Conservation (phyloP, 169 alveolate genomes). For the Babesia caballi region DNA sequence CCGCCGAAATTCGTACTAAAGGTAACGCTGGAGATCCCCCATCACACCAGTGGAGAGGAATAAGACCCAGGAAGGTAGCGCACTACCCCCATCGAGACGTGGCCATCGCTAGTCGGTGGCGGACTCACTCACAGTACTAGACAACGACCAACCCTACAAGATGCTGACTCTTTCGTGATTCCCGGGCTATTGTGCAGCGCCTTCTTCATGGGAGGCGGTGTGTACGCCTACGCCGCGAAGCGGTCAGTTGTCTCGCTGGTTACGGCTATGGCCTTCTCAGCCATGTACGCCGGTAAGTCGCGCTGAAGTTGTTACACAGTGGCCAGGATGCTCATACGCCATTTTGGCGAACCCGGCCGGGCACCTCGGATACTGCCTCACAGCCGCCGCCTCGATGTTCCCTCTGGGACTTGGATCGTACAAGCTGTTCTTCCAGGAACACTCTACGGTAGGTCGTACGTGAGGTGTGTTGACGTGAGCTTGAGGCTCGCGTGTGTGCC, state of each 20-base stretch:
- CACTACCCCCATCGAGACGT: no score
- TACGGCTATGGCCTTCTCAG: conserved; percentile 5
- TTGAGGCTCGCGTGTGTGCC: no score
- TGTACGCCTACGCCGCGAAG: conserved; percentile 9
- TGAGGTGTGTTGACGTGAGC: background rate
- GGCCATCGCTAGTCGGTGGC: no score
- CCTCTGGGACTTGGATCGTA: conserved; percentile 14
- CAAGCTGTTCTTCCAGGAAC: background rate
- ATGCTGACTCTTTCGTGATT: background rate
- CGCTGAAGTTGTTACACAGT: background rate
- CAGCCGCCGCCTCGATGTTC: background rate
- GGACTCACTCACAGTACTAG: no score
- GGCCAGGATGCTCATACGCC: conserved; percentile 1
- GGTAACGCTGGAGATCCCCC: no score
- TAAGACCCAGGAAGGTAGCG: no score
- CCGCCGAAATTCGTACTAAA: no score
- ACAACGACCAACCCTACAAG: no score
- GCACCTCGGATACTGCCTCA: conserved; percentile 10
- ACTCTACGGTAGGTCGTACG: background rate
- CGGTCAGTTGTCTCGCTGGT: conserved; percentile 7
- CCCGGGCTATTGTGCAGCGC: conserved; percentile 21
- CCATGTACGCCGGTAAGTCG: background rate
- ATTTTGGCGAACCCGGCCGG: background rate
- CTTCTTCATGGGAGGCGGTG: conserved; percentile 40
- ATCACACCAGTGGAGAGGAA: no score